Evolutionary conservation across 257 asterid species (phyloP).

Genomic region (Nemophila menziesii): DNA sequence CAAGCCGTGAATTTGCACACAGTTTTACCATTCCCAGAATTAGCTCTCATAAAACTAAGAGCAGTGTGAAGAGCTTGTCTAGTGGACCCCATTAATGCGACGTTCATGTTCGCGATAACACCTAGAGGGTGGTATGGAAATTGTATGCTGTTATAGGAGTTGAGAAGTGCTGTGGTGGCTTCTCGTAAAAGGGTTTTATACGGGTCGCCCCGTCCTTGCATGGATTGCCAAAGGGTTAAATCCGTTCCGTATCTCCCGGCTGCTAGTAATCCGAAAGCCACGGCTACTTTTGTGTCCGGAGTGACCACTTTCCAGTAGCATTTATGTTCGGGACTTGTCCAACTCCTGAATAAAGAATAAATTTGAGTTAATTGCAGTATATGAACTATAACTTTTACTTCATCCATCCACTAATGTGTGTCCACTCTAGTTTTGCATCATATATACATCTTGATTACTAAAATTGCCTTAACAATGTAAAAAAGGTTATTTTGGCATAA

Average conservation of each 20-base stretch:
- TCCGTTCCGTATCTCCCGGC: constrained; percentile 63
- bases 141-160: constrained; percentile 59
- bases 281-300: constrained; percentile 65
- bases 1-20: constrained; percentile 62
- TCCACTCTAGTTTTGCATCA: no score
- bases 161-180: constrained; percentile 76
- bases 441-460: no score
- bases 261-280: constrained; percentile 58
- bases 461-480: no score
- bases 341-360: constrained; percentile 43
- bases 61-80: constrained; percentile 54
- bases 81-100: constrained; percentile 58
- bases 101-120: constrained; percentile 48
- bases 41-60: constrained; percentile 62
- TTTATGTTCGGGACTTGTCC: constrained; percentile 66
- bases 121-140: constrained; percentile 58
- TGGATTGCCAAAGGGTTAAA: constrained; percentile 40
- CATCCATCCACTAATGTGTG: no score
- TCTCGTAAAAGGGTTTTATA: constrained; percentile 75
- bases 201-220: constrained; percentile 81
- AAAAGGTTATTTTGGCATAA: no score
- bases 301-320: constrained; percentile 73
- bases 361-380: no score
- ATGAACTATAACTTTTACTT: no score
- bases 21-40: constrained; percentile 39